Base-by-base conservation (phyloP, 805 yeast species). In the Suhomyces sp. region DNA sequence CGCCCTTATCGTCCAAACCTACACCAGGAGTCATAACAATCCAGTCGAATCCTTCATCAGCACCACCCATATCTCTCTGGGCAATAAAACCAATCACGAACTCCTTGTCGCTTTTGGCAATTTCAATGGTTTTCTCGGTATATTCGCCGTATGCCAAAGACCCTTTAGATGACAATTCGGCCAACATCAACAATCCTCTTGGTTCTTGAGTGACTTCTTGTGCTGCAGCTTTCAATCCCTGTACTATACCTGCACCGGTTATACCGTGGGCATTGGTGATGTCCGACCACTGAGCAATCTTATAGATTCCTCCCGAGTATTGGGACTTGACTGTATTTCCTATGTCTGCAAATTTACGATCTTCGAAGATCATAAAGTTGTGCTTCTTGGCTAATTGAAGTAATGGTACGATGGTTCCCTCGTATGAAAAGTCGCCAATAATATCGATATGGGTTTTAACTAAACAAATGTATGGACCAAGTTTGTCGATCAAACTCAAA, bases 71-170 rank as follows among this genome's bases (percentile, higher is more conserved):
- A 54, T 86, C 85, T 64, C 82, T 81, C 68, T 91, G 97, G 0
- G 99, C 97, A 72, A 94, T 94, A 69, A 93, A 94, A 0, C 99
- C 99, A 72, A 94, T 87, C 29, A 90, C 97, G 73, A 94, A 94
- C 54, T 87, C 91, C 63, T 82, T 86, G 72, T 93, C 96, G 26
- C 84, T 69, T 65, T 88, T 87, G 12, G 96, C 70, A 57, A 94
- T 90, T 31, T 91, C 96, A 15, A 94, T 88, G 1, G 98, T 92
- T 62, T 88, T 81, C 54, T 78, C 72, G 6, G 99, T 88, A 75
- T 94, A 94, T 60, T 86, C 92, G 47, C 98, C 98, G 56, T 85
- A 82, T 0, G 99, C 99, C 55, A 94, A 77, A 0, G 97, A 86
- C 9, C 99, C 99, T 70, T 90, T 88, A 2, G 96, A 88, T 3